Evolutionary conservation across 768 basidiomycete genomes (phyloP).

Genomic region (Pulveroboletus sp.): DNA sequence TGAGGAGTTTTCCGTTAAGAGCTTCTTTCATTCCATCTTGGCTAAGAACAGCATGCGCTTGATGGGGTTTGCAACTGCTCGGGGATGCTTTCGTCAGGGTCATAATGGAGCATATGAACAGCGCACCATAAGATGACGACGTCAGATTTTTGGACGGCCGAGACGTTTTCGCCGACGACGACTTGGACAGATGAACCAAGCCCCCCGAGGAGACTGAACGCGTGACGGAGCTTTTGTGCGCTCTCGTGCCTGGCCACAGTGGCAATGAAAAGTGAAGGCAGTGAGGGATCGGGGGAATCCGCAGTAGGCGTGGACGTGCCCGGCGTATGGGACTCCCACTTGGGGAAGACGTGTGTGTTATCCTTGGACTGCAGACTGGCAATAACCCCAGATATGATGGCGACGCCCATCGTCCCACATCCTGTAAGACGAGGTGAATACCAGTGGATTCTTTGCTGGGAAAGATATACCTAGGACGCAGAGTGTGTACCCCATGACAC

Average conservation of each 20-base stretch:
- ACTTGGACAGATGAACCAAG: conserved; percentile 72
- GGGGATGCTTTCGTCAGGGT: conserved; percentile 1
- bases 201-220: conserved; percentile 57
- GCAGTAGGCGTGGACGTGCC: conserved; percentile 69
- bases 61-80: conserved; percentile 88
- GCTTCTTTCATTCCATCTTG: conserved; percentile 80
- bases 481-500: conserved; percentile 84
- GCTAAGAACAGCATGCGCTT: conserved; percentile 70
- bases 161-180: conserved; percentile 63
- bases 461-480: conserved; percentile 69
- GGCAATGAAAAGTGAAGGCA: conserved; percentile 80
- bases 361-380: conserved; percentile 66
- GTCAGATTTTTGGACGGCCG: conserved; percentile 70
- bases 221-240: conserved; percentile 58
- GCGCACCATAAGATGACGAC: conserved; percentile 87
- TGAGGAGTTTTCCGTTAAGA: conserved; percentile 84
- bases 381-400: conserved; percentile 90
- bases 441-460: conserved; percentile 3
- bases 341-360: conserved; percentile 30
- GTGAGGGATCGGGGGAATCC: conserved; percentile 56
- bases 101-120: not conserved
- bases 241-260: conserved; percentile 82
- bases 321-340: conserved; percentile 71
- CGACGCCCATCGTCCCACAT: conserved; percentile 98
- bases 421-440: conserved; percentile 44